Evolutionary conservation across 345 rosid genomes (phyloP), one percentile per base, ranked within the genome.

Genomic region (Pseudoturritis turrita): DNA sequence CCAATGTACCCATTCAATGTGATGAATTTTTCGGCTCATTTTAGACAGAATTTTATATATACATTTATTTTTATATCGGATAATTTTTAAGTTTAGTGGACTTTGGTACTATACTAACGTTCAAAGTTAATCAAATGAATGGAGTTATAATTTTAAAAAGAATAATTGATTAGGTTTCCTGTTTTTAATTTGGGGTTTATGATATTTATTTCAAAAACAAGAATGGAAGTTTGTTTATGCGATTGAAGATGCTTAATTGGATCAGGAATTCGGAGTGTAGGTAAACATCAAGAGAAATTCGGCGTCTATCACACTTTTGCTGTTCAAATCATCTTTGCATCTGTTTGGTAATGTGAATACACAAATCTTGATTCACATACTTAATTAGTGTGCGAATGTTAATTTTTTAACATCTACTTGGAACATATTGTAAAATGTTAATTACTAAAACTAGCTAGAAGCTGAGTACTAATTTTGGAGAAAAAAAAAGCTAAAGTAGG

Each of bases 371-470:
- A 62, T 44, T 68, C 70, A 75, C 59, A 61, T 54, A 55, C 19
- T 41, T 18, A n/a, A n/a, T n/a, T n/a, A 36, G 15, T 62, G 28
- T 46, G 31, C 51, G 41, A 33, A 33, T 33, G 10, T 7, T 54
- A 45, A 26, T 18, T n/a, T n/a, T n/a, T n/a, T n/a, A n/a, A n/a
- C 52, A 76, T 62, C 71, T 33, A 54, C 70, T 69, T 53, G 45
- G 57, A 69, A 54, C 43, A 10, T 51, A 60, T 17, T 33, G 53
- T 19, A 61, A 62, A 69, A 45, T 75, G 58, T 28, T 31, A n/a
- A n/a, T n/a, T n/a, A n/a, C n/a, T n/a, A n/a, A n/a, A n/a, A 40
- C 50, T 62, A 44, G 58, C 57, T 61, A 75, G 59, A 68, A n/a
- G 35, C 72, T 66, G 11, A 43, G 6, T 61, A 52, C 33, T 51